These are phyloP conservation scores for Pseudoneurospora amorphoporcata DNA, from an alignment of 495 filamentous ascomycete genomes.

Conservation along the genomic window DNA sequence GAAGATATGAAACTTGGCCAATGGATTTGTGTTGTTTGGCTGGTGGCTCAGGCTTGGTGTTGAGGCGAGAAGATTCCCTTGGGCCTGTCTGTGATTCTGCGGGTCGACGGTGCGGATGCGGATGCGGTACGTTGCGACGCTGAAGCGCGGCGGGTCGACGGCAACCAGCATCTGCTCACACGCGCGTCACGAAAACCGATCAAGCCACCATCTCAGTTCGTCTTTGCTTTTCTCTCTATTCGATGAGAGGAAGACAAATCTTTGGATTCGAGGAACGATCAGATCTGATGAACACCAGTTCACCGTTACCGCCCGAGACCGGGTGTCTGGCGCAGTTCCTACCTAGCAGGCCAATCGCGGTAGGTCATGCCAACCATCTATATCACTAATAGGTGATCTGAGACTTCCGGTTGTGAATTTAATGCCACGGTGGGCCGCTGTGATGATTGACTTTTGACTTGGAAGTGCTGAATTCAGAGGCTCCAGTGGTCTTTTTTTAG, in stretches of 20 bases:
- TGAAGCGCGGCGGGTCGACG: not conserved
- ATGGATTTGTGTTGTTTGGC: not conserved
- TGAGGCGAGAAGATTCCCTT: not conserved
- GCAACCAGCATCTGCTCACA: not conserved
- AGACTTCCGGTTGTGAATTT: not conserved
- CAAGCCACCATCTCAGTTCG: not conserved
- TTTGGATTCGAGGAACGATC: not conserved
- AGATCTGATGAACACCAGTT: not conserved
- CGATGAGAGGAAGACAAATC: not conserved
- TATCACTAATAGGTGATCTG: too few species aligned
- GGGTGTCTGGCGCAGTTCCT: too few species aligned
- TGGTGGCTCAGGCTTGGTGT: not conserved
- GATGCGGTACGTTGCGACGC: too few species aligned
- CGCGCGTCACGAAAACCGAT: not conserved
- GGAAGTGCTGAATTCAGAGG: not conserved
- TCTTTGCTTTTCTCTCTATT: not conserved
- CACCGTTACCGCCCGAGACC: not conserved
- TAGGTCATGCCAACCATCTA: not conserved
- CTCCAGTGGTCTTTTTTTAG: not conserved
- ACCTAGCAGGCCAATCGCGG: not conserved
- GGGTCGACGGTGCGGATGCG: not conserved
- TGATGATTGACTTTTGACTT: not conserved
- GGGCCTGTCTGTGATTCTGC: not conserved
- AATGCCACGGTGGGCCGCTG: not conserved
- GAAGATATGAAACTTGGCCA: not conserved